A percentile compares a stretch with the other conserved stretches of the same genome.
Conservation (phyloP, 2,329 filamentous ascomycete genomes). For the Magnaporthales sp. region DNA sequence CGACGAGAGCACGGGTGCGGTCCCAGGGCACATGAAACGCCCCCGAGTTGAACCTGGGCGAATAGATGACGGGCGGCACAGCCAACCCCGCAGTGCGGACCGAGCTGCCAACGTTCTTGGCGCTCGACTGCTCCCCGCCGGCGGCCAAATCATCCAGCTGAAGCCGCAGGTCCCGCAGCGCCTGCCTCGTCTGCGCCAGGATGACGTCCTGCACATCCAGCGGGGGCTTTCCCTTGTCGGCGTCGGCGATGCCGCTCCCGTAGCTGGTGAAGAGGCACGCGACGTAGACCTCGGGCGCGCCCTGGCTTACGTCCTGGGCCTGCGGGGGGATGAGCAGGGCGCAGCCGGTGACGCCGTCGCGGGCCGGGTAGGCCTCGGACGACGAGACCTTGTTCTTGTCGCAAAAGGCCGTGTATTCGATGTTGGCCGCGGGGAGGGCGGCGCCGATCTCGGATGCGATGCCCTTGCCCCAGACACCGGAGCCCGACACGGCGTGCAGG, state of each 20-base stretch:
- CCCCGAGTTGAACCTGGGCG: slow-evolving; percentile 16
- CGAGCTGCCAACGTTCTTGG: background rate
- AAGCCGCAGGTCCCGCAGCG: slow-evolving; percentile 10
- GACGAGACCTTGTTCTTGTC: slow-evolving; percentile 9
- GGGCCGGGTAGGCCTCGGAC: slow-evolving; percentile 10
- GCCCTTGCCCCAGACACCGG: slow-evolving; percentile 21
- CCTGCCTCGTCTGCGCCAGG: slow-evolving; percentile 11
- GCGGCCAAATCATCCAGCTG: slow-evolving; percentile 8
- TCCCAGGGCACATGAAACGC: slow-evolving; percentile 15
- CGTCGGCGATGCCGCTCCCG: slow-evolving; percentile 11
- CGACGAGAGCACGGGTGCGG: slow-evolving; percentile 8
- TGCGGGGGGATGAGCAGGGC: slow-evolving; percentile 21
- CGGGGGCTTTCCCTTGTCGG: slow-evolving; percentile 10
- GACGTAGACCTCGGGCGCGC: slow-evolving; percentile 14
- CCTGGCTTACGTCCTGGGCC: slow-evolving; percentile 11
- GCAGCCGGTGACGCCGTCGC: slow-evolving; percentile 14
- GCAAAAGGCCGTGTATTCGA: slow-evolving; percentile 17
- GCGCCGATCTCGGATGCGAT: slow-evolving; percentile 18
- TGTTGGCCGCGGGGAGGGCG: slow-evolving; percentile 17
- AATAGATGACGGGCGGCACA: slow-evolving; percentile 10
- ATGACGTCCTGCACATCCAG: slow-evolving; percentile 10
- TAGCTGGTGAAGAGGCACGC: slow-evolving; percentile 16
- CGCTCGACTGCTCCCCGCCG: background rate
- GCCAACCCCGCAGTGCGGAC: background rate
- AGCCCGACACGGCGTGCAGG: slow-evolving; percentile 22